Conservation (phyloP, 371 early-diverging fungal species). For the Rhizopus sp. region DNA sequence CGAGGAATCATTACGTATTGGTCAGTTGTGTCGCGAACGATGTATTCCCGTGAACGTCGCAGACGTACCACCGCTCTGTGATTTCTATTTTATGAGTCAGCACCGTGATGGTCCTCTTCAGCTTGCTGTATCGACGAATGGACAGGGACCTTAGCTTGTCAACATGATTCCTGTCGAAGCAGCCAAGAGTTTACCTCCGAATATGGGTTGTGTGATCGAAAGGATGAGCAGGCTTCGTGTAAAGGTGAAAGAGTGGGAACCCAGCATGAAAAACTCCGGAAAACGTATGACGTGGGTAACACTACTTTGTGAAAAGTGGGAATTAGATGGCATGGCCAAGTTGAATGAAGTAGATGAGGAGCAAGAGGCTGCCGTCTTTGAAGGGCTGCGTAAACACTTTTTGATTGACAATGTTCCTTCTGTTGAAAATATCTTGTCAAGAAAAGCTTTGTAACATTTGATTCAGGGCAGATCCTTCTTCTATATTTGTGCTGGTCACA, state of each 20-base stretch:
- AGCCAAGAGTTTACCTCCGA: conserved; percentile 63
- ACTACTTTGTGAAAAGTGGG: conserved; percentile 65
- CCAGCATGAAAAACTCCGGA: conserved; percentile 60
- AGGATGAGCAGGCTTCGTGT: conserved; percentile 70
- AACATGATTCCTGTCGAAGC: conserved; percentile 75
- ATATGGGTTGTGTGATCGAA: conserved; percentile 71
- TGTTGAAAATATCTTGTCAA: conserved; percentile 25
- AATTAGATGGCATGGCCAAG: conserved; percentile 35
- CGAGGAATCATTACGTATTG: conserved; percentile 72
- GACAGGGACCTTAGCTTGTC: conserved; percentile 86
- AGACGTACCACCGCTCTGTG: conserved; percentile 87
- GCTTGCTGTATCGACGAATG: conserved; percentile 90
- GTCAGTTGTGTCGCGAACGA: conserved; percentile 59
- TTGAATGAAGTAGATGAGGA: conserved; percentile 25
- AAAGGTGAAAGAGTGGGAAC: conserved; percentile 70
- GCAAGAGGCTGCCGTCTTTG: conserved; percentile 38
- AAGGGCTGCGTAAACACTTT: conserved; percentile 63
- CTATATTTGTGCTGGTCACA: too few species aligned
- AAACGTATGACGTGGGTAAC: conserved; percentile 86
- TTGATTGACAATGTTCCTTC: conserved; percentile 32
- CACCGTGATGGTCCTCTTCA: conserved; percentile 84
- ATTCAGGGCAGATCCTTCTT: conserved; percentile 61
- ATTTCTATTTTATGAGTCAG: conserved; percentile 91
- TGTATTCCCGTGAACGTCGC: conserved; percentile 92
- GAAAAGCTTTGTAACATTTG: conserved; percentile 51